These are phyloP conservation scores for Talaromyces sp. DNA, from an alignment of 2,329 filamentous ascomycete species.

Conservation along the genomic window DNA sequence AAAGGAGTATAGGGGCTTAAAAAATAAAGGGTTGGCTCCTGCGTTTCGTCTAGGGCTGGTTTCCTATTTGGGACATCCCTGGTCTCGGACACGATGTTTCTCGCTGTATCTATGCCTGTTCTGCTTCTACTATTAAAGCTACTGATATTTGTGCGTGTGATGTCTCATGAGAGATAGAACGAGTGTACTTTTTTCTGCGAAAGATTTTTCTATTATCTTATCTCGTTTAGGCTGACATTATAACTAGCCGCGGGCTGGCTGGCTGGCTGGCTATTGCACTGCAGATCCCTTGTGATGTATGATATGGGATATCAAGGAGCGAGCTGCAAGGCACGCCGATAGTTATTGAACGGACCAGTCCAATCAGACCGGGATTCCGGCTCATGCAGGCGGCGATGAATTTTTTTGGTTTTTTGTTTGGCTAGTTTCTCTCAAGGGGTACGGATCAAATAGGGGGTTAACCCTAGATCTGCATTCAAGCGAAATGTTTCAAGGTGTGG, in stretches of 20 bases:
- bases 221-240: not conserved
- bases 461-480: not conserved
- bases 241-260: not conserved
- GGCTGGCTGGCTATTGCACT: too few relatives aligned
- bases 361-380: not conserved
- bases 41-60: not conserved
- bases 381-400: not conserved
- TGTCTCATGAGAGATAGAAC: not conserved
- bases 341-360: not conserved
- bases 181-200: not conserved
- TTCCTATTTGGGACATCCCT: not conserved
- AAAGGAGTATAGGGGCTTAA: slow-evolving; percentile 2
- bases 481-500: not conserved
- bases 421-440: not conserved
- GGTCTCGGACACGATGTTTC: not conserved
- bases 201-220: not conserved
- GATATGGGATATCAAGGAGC: not conserved
- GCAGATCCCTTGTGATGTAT: not conserved
- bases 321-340: not conserved
- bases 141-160: not conserved
- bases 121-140: not conserved
- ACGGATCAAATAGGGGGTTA: not conserved
- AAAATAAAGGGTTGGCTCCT: not conserved
- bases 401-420: not conserved
- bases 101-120: not conserved